Conservation (phyloP, 1,284 basidiomycete genomes). For the Ustilago nuda region DNA sequence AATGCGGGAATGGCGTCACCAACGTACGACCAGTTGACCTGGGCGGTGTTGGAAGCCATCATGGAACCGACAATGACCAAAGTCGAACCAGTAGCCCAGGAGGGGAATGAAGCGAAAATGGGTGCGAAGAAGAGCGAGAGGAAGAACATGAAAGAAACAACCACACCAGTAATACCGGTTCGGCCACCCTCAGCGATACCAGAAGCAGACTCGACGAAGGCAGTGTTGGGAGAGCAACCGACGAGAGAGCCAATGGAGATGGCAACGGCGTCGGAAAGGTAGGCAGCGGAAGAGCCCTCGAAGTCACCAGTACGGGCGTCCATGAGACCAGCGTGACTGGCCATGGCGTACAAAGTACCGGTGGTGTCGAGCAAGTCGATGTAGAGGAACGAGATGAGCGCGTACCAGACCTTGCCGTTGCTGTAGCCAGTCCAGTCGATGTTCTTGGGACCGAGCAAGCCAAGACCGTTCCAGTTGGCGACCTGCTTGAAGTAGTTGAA, state of each 20-base stretch:
- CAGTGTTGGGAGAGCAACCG: constrained; percentile 87
- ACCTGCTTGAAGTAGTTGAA: constrained; percentile 90
- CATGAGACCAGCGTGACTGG: constrained; percentile 87
- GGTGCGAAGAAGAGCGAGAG: constrained; percentile 88
- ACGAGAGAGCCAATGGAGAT: constrained; percentile 85
- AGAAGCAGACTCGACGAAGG: constrained; percentile 81
- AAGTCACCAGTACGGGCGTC: constrained; percentile 87
- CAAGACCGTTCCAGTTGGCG: constrained; percentile 75
- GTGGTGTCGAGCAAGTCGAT: constrained; percentile 75
- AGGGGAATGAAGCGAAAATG: constrained; percentile 86
- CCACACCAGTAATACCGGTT: constrained; percentile 84
- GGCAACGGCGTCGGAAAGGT: constrained; percentile 77
- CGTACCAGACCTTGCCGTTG: constrained; percentile 85
- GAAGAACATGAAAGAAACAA: constrained; percentile 83
- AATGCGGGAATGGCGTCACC: constrained; percentile 79
- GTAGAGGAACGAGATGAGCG: constrained; percentile 84
- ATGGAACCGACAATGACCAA: constrained; percentile 86
- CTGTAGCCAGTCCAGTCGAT: constrained; percentile 73
- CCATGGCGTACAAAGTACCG: constrained; percentile 89
- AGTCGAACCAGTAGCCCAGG: constrained; percentile 89
- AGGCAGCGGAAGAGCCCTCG: constrained; percentile 85
- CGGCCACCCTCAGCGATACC: constrained; percentile 81
- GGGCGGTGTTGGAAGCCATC: constrained; percentile 87
- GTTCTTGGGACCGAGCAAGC: constrained; percentile 72
- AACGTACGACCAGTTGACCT: constrained; percentile 89